A percentile compares a stretch with the other conserved stretches of the same genome.
Conservation (phyloP, 176 grass and related monocot genomes). For the Alloteropsis semialata region DNA sequence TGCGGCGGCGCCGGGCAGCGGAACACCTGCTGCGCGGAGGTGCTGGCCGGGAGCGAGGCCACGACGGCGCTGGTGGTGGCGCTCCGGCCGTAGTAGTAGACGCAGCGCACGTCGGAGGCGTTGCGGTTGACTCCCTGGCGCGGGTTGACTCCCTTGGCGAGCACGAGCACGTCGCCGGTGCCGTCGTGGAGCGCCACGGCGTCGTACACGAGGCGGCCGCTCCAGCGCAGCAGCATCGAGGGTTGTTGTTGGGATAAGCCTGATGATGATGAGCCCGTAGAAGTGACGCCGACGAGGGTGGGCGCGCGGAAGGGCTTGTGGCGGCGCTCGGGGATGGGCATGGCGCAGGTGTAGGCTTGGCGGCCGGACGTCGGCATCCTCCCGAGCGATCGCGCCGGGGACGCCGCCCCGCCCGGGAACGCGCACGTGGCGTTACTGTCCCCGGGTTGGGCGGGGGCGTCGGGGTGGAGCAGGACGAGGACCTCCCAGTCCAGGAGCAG, state of each 20-base stretch:
- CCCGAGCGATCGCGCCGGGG: slow-evolving; percentile 36
- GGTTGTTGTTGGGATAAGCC: too few species aligned
- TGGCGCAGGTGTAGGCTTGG: slow-evolving; percentile 38
- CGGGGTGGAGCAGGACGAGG: slow-evolving; percentile 38
- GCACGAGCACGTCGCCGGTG: slow-evolving; percentile 48
- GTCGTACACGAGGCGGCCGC: slow-evolving; percentile 51
- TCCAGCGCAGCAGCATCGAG: too few species aligned
- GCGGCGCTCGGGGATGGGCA: slow-evolving; percentile 37
- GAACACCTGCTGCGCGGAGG: slow-evolving; percentile 76
- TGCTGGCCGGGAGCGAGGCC: slow-evolving; percentile 25
- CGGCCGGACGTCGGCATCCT: slow-evolving; percentile 9
- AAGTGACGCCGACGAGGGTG: too few species aligned
- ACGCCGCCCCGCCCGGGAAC: slow-evolving; percentile 35
- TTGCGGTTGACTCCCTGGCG: slow-evolving; percentile 40
- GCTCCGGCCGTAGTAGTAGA: slow-evolving; percentile 31
- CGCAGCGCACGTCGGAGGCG: slow-evolving; percentile 33
- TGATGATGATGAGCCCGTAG: too few species aligned
- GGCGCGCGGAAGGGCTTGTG: slow-evolving; percentile 43
- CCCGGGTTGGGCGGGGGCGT: not conserved
- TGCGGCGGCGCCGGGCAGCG: slow-evolving; percentile 57
- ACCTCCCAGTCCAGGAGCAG: slow-evolving; percentile 73
- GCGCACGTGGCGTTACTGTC: slow-evolving; percentile 25
- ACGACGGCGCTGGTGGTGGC: not conserved
- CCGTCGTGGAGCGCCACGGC: slow-evolving; percentile 28
- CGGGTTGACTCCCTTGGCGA: slow-evolving; percentile 65